A percentile compares a stretch with the other conserved stretches of the same genome.
Conservation (phyloP, 768 basidiomycete species). For the Macrolepiota dolichaula region DNA sequence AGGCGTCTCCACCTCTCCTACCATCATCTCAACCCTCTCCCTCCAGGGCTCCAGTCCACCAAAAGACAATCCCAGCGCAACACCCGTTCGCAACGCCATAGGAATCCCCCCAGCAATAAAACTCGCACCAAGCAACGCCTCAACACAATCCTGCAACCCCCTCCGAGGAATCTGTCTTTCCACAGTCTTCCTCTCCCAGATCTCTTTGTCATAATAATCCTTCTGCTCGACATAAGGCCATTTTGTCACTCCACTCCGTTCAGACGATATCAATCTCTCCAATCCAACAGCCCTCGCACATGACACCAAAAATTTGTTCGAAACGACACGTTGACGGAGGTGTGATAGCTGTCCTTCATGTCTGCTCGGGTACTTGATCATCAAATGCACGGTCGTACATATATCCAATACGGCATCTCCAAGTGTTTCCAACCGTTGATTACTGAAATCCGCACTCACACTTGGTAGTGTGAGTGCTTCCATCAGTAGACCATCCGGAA, state of each 20-base stretch:
- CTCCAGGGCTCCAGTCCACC: slow-evolving; percentile 72
- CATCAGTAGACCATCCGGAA: slow-evolving; percentile 53
- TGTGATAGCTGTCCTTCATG: slow-evolving; percentile 82
- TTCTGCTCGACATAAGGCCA: slow-evolving; percentile 57
- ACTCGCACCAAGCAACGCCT: slow-evolving; percentile 76
- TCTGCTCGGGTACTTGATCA: slow-evolving; percentile 69
- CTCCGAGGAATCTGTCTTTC: slow-evolving; percentile 56
- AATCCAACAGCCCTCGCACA: slow-evolving; percentile 64
- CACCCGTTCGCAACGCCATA: slow-evolving; percentile 64
- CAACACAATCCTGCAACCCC: slow-evolving; percentile 86
- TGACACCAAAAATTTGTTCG: slow-evolving; percentile 66
- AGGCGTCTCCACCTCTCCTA: slow-evolving; percentile 32
- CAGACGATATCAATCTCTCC: slow-evolving; percentile 61
- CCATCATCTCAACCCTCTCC: slow-evolving; percentile 43
- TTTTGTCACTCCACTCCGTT: slow-evolving; percentile 43
- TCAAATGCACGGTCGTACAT: slow-evolving; percentile 70
- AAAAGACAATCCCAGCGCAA: slow-evolving; percentile 63
- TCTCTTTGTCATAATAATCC: slow-evolving; percentile 20
- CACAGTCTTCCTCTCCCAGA: slow-evolving; percentile 26
- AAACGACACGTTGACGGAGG: slow-evolving; percentile 62
- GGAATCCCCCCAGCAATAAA: slow-evolving; percentile 71
- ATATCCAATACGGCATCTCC: slow-evolving; percentile 84
- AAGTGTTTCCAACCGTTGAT: slow-evolving; percentile 84
- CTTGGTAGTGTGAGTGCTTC: slow-evolving; percentile 78
- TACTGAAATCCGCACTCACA: slow-evolving; percentile 62